Percentiles rank a stretch among this genome's conserved stretches.
These are phyloP conservation scores for Waltiozyma sp. DNA, from an alignment of 1,139 yeast species.

Conservation along the genomic window DNA sequence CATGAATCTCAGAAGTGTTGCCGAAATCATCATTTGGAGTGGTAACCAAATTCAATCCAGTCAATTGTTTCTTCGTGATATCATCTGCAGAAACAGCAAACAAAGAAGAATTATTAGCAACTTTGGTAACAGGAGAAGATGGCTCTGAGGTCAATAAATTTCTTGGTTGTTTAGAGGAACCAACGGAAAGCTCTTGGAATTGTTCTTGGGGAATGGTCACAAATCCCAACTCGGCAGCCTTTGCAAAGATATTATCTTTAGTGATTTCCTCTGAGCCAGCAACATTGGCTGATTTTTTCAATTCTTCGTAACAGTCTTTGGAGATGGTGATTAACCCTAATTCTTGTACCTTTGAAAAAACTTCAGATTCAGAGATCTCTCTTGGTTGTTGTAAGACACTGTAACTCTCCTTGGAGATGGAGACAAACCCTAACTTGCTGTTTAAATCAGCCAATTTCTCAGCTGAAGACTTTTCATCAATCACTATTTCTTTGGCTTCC, in stretches of 20 bases:
- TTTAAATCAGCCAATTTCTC: slow-evolving; percentile 1
- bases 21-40: too few relatives aligned
- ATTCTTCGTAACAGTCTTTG: slow-evolving; percentile 1
- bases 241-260: slow-evolving; percentile 3
- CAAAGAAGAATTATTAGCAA: background rate
- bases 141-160: slow-evolving; percentile 6
- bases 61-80: background rate
- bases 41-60: background rate
- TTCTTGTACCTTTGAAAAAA: background rate
- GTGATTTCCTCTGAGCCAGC: background rate
- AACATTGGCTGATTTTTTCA: too few relatives aligned
- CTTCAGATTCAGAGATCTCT: slow-evolving; percentile 1
- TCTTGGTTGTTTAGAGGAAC: too few relatives aligned
- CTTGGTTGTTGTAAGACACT: background rate
- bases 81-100: background rate
- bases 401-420: slow-evolving; percentile 1
- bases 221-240: slow-evolving; percentile 24
- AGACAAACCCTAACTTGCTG: slow-evolving; percentile 1
- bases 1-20: too few relatives aligned
- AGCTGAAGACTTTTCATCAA: background rate
- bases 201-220: slow-evolving; percentile 22
- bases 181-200: slow-evolving; percentile 14
- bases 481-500: background rate
- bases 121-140: slow-evolving; percentile 1
- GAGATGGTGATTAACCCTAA: background rate